Evolutionary conservation across 805 yeast species (phyloP), one percentile per base, ranked within the genome.

Genomic region (Metschnikowia bowlesiae): DNA sequence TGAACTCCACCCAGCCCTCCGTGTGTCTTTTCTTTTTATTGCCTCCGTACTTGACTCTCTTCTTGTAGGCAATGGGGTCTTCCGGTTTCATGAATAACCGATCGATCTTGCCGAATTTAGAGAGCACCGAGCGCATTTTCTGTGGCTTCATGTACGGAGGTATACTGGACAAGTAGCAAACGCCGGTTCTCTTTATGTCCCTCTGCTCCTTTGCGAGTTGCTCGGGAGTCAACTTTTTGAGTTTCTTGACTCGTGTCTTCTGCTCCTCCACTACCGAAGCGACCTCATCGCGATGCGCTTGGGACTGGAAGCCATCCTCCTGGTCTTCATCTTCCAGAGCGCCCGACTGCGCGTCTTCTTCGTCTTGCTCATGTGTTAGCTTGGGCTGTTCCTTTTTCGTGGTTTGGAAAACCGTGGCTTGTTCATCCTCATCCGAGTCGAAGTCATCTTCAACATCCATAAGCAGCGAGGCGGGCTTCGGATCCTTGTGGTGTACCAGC

Each of bases 121-220:
- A 67, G 33, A 94, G 71, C 10, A 94, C 79, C 46, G 90, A 94
- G 60, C 96, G 78, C 69, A 94, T 74, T 64, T 90, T 94, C 1
- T 85, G 81, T 1, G 99, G 98, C 64, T 91, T 91, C 99, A 94
- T 94, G 64, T 87, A 94, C 28, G 99, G 99, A 0, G 99, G 99
- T 8, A 94, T 80, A 45, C 85, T 80, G 0, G 97, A 90, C 2
- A 94, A 67, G 59, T 94, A 94, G n/a, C 96, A 85, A 1, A 94
- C 97, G 5, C 99, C 99, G 0, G 96, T 84, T 59, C 80, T 83
- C 53, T 77, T 81, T 35, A 80, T 75, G 57, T 78, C 79, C 57
- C 77, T 77, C 53, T 79, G 76, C 53, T 79, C 80, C 62, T 81
- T 70, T 6, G 64, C 78, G n/a, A 83, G 65, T 54, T 81, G 80